Percentiles rank a stretch among this genome's conserved stretches.
Evolutionary conservation across 2,329 filamentous ascomycete genomes (phyloP).

Genomic region (Bertia moriformis): DNA sequence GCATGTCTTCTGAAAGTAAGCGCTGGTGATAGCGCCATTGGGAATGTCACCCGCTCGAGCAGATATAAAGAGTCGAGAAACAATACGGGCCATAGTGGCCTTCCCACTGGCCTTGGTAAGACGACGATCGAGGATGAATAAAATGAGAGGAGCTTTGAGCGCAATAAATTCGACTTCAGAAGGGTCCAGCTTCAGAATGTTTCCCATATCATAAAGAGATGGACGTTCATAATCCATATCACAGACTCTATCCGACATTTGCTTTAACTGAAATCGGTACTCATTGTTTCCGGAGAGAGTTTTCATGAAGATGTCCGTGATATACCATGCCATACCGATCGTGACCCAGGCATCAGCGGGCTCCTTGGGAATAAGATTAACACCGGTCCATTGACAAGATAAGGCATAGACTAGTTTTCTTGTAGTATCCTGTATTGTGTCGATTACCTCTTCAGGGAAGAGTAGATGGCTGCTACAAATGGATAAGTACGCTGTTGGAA

Average conservation of each 20-base stretch:
- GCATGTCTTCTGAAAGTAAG: conserved; percentile 67
- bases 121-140: conserved; percentile 86
- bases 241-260: conserved; percentile 66
- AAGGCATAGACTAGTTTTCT: conserved; percentile 69
- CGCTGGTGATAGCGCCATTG: conserved; percentile 54
- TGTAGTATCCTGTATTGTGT: conserved; percentile 70
- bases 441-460: conserved; percentile 72
- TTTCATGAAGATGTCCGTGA: conserved; percentile 86
- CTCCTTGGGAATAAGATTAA: conserved; percentile 76
- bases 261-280: conserved; percentile 79
- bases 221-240: conserved; percentile 70
- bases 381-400: conserved; percentile 84
- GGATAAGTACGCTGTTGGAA: conserved; percentile 68
- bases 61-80: conserved; percentile 73
- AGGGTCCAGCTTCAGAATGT: conserved; percentile 62
- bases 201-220: conserved; percentile 67
- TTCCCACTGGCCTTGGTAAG: conserved; percentile 79
- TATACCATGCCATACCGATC: conserved; percentile 81
- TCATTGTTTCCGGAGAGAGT: conserved; percentile 88
- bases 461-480: conserved; percentile 78
- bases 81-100: conserved; percentile 68
- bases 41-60: conserved; percentile 68
- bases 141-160: conserved; percentile 75
- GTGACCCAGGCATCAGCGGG: conserved; percentile 77
- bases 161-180: conserved; percentile 84